Percentiles rank a stretch among this genome's conserved stretches.
Evolutionary conservation across 2,329 filamentous ascomycete species (phyloP).

Genomic region (Xylariaceae sp.): DNA sequence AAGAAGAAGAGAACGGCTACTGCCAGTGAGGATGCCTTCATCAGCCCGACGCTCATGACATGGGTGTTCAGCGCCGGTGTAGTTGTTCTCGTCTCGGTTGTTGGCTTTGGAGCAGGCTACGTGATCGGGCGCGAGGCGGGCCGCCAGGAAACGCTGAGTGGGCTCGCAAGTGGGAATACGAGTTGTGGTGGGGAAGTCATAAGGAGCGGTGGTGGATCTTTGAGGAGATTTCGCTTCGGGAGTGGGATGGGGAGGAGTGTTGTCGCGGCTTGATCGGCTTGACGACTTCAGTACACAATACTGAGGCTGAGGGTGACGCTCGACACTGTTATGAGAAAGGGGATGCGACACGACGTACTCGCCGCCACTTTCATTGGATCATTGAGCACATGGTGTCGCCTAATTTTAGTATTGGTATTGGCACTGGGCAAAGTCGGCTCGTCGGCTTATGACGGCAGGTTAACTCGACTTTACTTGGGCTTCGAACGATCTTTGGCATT

Average conservation of each 20-base stretch:
- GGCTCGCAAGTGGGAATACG: slow-evolving; percentile 42
- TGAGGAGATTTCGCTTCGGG: slow-evolving; percentile 53
- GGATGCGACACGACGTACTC: too few species aligned
- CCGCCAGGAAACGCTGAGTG: slow-evolving; percentile 52
- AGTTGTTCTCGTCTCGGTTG: slow-evolving; percentile 63
- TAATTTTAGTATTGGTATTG: too few species aligned
- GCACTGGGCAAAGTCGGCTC: too few species aligned
- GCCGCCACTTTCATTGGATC: too few species aligned
- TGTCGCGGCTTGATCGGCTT: slow-evolving; percentile 31
- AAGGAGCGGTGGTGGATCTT: slow-evolving; percentile 45
- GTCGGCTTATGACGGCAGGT: too few species aligned
- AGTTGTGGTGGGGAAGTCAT: slow-evolving; percentile 53
- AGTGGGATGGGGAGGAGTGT: slow-evolving; percentile 47
- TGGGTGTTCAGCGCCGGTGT: slow-evolving; percentile 66
- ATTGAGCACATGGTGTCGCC: too few species aligned
- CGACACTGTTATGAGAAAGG: too few species aligned
- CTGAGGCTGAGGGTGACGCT: too few species aligned
- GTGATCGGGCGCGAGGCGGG: slow-evolving; percentile 65
- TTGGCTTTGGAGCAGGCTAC: slow-evolving; percentile 66
- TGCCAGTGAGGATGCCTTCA: slow-evolving; percentile 37
- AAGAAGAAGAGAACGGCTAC: slow-evolving; percentile 57
- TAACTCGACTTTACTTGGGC: too few species aligned
- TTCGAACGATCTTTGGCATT: too few species aligned
- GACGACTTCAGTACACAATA: too few species aligned
- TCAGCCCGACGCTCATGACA: slow-evolving; percentile 58